Conservation (phyloP, 2,329 filamentous ascomycete genomes). For the Aureobasidium lini region DNA sequence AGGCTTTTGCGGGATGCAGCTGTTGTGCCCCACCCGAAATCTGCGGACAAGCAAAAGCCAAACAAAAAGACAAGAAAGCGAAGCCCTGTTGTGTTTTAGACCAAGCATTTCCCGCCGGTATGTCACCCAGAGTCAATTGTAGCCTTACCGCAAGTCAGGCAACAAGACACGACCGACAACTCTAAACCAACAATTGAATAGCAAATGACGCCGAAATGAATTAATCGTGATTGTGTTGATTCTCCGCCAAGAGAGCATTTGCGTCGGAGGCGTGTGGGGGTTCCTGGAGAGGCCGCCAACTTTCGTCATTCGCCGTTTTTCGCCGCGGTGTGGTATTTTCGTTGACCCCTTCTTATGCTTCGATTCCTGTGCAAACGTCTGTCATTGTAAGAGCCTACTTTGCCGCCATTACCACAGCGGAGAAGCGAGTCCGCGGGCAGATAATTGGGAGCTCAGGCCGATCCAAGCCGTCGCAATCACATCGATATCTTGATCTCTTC, state of each 20-base stretch:
- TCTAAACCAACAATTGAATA: not conserved
- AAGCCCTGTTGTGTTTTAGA: not conserved
- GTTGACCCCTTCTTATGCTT: not conserved
- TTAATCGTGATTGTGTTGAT: not conserved
- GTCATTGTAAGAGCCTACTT: not conserved
- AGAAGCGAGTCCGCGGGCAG: not conserved
- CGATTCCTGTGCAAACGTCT: not conserved
- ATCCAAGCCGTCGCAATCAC: not conserved
- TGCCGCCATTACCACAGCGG: not conserved
- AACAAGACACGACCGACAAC: not conserved
- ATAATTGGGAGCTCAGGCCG: not conserved
- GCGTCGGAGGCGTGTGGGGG: not conserved
- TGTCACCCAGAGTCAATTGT: not conserved
- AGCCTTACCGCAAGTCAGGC: not conserved
- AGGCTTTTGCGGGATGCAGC: not conserved
- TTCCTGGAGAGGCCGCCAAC: not conserved
- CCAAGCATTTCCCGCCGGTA: not conserved
- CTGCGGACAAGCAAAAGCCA: slow-evolving; percentile 5
- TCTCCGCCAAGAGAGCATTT: slow-evolving; percentile 1
- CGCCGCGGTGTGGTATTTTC: slow-evolving; percentile 6
- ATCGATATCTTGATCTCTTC: not conserved
- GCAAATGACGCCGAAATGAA: not conserved
- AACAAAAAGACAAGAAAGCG: not conserved
- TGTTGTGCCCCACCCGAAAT: not conserved
- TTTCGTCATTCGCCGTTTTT: slow-evolving; percentile 2